phyloP scores from a whole-genome alignment of 148 eudicot species.

The Dianthus caryophyllus region DNA sequence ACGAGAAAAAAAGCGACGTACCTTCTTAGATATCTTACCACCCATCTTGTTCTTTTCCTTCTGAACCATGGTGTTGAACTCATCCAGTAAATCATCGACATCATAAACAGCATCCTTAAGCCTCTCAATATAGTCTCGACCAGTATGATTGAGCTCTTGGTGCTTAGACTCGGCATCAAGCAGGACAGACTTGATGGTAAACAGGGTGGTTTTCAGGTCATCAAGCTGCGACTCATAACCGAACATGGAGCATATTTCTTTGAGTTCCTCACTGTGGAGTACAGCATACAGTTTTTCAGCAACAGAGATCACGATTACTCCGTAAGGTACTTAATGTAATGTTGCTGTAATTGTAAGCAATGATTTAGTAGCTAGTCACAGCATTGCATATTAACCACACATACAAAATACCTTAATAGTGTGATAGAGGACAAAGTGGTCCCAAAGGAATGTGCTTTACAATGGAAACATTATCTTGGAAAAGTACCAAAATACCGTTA shows the following conservation, averaged over 20 bases:
- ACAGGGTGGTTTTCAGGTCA: constrained; percentile 1
- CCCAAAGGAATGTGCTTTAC: no score
- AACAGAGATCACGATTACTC: background rate
- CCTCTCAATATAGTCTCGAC: background rate
- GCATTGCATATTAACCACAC: no score
- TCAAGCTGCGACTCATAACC: constrained; percentile 9
- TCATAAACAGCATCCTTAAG: constrained; percentile 18
- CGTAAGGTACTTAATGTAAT: no score
- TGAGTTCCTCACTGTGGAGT: background rate
- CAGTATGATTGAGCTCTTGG: constrained; percentile 1
- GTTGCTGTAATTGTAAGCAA: no score
- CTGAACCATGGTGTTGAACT: constrained; percentile 9
- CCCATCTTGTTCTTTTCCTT: background rate
- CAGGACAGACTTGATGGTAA: constrained; percentile 14
- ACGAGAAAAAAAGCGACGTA: constrained; percentile 9
- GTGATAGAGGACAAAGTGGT: no score
- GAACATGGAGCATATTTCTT: background rate
- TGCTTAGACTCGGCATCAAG: constrained; percentile 8
- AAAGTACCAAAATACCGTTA: no score
- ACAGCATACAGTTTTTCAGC: constrained; percentile 5
- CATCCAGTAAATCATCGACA: constrained; percentile 12
- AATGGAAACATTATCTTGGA: no score
- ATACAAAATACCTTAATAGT: no score
- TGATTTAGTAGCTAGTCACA: no score
- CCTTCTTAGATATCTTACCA: constrained; percentile 6